Evolutionary conservation across 495 filamentous ascomycete genomes (phyloP), one percentile per base, ranked within the genome.

Genomic region (Trichoderma virens): DNA sequence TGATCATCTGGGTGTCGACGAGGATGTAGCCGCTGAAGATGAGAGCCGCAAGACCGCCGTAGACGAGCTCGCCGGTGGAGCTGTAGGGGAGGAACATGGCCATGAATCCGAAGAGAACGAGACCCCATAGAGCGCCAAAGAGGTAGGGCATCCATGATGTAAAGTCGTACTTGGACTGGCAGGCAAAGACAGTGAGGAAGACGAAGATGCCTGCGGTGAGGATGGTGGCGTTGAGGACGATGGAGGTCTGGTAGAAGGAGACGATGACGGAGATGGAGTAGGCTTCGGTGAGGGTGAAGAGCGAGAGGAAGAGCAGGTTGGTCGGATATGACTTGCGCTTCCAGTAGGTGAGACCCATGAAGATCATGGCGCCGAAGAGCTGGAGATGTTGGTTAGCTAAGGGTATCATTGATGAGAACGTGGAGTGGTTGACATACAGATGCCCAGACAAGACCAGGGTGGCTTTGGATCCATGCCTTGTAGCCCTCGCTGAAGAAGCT

Each of bases 91-190:
- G 85, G 79, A 97, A 97, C 61, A 82, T 80, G 65, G 86, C 79
- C 78, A 97, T 88, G 78, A 99, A 93, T 51, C 95, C 90, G 74
- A 98, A 96, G 35, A 99, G 76, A 67, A 99, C 83, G 64, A 96
- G 74, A 31, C 90, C 87, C 93, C 93, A 97, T 11, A 99, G 83
- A 0, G 78, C 87, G 62, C 93, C 91, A 71, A 95, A 95, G 11
- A 99, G 84, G 72, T 97, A 98, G 30, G 93, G 93, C 83, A 92
- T 91, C 95, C 92, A 96, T 60, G 82, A 83, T 0, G 92, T 97
- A 76, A 99, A 98, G 81, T 99, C 95, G 74, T 98, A 98, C 73
- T 96, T 96, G 61, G 90, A 91, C 77, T 99, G 94, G 85, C 93
- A 95, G 32, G 94, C 94, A 74, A 98, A 99, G 13, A 94, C 74